Evolutionary conservation across 73 alveolate genomes (phyloP).

Genomic region (Stentor roeselii): DNA sequence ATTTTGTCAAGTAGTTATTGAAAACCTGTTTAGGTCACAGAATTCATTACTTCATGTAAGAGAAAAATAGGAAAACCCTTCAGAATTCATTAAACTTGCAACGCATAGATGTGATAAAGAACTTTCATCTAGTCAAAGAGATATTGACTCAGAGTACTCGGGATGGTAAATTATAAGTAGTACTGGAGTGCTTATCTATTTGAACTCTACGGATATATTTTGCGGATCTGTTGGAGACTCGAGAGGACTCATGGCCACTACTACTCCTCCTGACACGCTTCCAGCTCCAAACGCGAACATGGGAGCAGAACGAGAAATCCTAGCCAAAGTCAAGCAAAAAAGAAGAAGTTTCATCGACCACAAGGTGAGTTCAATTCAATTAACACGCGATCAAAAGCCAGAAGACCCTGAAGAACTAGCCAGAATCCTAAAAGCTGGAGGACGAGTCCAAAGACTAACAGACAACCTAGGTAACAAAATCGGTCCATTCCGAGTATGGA

Average conservation of each 20-base stretch:
- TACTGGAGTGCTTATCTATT: conserved; percentile 15
- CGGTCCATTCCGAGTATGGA: conserved; percentile 60
- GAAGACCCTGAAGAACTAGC: conserved; percentile 51
- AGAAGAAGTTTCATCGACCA: background rate
- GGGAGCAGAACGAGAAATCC: background rate
- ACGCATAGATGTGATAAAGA: conserved; percentile 16
- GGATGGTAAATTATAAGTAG: conserved; percentile 11
- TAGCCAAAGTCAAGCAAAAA: background rate
- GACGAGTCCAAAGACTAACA: conserved; percentile 35
- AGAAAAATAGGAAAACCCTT: background rate
- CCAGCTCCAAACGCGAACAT: conserved; percentile 9
- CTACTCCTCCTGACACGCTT: background rate
- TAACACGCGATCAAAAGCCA: conserved; percentile 55
- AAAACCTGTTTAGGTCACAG: background rate
- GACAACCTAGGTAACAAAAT: conserved; percentile 51
- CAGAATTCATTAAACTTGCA: background rate
- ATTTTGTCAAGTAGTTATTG: background rate
- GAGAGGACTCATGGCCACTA: conserved; percentile 41
- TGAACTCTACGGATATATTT: background rate
- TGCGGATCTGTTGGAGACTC: conserved; percentile 36
- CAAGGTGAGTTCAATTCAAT: background rate
- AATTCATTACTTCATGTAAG: background rate
- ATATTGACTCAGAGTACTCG: conserved; percentile 9
- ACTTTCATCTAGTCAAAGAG: background rate
- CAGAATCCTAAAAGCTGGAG: conserved; percentile 59